Conservation (phyloP, 2,329 filamentous ascomycete genomes). For the Elsinoe necatrix region DNA sequence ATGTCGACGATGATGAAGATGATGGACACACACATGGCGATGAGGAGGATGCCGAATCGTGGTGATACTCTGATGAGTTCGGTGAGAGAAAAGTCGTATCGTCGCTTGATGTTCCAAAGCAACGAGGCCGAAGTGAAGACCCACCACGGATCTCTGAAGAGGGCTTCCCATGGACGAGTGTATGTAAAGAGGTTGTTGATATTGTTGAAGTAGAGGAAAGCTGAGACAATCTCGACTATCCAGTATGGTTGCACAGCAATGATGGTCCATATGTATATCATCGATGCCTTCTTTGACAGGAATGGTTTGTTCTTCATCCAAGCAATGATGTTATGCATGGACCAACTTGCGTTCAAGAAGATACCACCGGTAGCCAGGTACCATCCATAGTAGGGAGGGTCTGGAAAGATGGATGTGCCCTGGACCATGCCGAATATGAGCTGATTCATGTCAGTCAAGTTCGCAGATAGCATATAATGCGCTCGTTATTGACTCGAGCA, state of each 20-base stretch:
- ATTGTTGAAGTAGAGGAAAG: constrained; percentile 52
- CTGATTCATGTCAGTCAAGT: constrained; percentile 26
- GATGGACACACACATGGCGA: constrained; percentile 53
- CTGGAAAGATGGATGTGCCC: constrained; percentile 32
- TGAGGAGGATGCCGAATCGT: constrained; percentile 55
- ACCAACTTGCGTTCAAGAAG: constrained; percentile 55
- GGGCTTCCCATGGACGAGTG: constrained; percentile 44
- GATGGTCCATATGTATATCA: constrained; percentile 53
- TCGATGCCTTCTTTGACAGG: constrained; percentile 40
- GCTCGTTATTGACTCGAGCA: neutral
- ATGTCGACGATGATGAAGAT: constrained; percentile 55
- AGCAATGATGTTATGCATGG: constrained; percentile 56
- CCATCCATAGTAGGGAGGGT: constrained; percentile 52
- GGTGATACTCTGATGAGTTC: constrained; percentile 54
- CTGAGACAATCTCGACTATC: constrained; percentile 57
- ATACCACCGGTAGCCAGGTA: constrained; percentile 54
- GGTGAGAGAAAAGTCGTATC: constrained; percentile 50
- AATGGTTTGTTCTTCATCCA: constrained; percentile 60
- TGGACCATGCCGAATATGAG: constrained; percentile 50
- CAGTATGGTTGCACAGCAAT: constrained; percentile 55
- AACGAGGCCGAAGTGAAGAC: constrained; percentile 52
- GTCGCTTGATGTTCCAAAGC: constrained; percentile 54
- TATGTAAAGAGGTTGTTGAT: constrained; percentile 35
- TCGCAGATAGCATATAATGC: neutral
- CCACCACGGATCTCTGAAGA: constrained; percentile 62